Conservation (phyloP, 495 filamentous ascomycete species). For the Podospora comata region DNA sequence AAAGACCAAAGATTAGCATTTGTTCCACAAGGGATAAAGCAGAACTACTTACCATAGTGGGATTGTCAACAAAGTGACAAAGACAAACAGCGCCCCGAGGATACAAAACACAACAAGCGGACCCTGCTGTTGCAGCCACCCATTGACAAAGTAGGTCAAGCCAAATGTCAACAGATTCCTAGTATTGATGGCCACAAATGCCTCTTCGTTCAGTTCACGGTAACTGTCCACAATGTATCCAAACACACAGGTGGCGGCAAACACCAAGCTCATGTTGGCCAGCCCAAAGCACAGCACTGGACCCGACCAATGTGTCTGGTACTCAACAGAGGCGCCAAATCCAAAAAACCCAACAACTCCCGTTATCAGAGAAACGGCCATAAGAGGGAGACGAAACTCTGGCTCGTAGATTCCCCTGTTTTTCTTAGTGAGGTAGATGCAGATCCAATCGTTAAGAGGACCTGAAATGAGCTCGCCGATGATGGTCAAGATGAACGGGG, state of each 20-base stretch:
- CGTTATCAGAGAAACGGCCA: constrained; percentile 44
- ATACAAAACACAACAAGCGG: constrained; percentile 50
- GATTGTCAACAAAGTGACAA: constrained; percentile 47
- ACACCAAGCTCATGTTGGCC: constrained; percentile 52
- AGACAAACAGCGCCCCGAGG: constrained; percentile 47
- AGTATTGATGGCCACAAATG: constrained; percentile 55
- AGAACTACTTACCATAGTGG: constrained; percentile 45
- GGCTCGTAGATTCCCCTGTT: constrained; percentile 55
- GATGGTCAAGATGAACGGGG: constrained; percentile 48
- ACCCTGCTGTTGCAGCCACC: constrained; percentile 47
- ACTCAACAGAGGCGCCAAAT: constrained; percentile 58
- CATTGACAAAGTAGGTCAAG: constrained; percentile 53
- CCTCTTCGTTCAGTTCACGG: constrained; percentile 50
- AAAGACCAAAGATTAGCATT: not conserved
- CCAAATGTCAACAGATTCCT: constrained; percentile 54
- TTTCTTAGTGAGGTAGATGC: constrained; percentile 43
- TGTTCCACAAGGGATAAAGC: not conserved
- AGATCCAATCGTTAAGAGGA: constrained; percentile 52
- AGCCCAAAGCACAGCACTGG: constrained; percentile 53
- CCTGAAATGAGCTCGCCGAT: constrained; percentile 49
- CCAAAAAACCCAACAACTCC: constrained; percentile 56
- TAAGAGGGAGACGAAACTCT: constrained; percentile 52
- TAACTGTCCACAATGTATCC: constrained; percentile 56
- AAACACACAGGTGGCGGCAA: constrained; percentile 51
- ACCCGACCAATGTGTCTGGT: constrained; percentile 52